A percentile compares a stretch with the other conserved stretches of the same genome.
These are phyloP conservation scores for Kwoniella bestiolae DNA, from an alignment of 768 basidiomycete species.

Conservation along the genomic window DNA sequence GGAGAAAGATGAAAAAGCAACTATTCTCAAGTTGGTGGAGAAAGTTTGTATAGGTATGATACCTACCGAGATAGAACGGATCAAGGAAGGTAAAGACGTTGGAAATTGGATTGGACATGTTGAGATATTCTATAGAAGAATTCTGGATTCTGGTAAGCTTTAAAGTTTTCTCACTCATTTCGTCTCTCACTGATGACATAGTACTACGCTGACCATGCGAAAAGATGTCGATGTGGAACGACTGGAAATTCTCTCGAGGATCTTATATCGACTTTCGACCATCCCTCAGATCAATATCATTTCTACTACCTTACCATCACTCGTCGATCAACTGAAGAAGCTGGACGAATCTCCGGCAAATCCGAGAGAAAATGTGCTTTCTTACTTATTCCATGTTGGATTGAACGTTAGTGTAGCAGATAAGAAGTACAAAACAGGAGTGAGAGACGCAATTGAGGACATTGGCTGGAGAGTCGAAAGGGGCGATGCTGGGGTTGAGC, in stretches of 20 bases:
- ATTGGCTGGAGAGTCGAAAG: slow-evolving; percentile 26
- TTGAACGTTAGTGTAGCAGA: slow-evolving; percentile 14
- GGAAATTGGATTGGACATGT: slow-evolving; percentile 21
- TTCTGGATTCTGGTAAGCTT: slow-evolving; percentile 16
- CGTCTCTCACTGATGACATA: no score
- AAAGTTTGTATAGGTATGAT: slow-evolving; percentile 12
- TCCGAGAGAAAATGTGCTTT: not conserved
- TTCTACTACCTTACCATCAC: not conserved
- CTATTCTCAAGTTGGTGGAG: slow-evolving; percentile 8
- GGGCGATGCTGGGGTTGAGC: slow-evolving; percentile 10
- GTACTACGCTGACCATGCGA: no score
- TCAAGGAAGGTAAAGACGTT: slow-evolving; percentile 13
- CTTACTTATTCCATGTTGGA: slow-evolving; percentile 30
- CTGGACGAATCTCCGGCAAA: not conserved
- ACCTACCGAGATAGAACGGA: slow-evolving; percentile 15
- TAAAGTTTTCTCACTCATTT: not conserved
- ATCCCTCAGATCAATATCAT: slow-evolving; percentile 1
- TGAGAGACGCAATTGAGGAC: slow-evolving; percentile 22
- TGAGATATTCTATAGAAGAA: slow-evolving; percentile 17
- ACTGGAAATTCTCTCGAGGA: slow-evolving; percentile 18
- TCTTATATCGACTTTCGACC: slow-evolving; percentile 16
- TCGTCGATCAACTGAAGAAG: slow-evolving; percentile 9
- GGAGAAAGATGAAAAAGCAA: slow-evolving; percentile 21
- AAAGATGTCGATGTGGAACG: slow-evolving; percentile 12
- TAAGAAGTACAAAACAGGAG: not conserved